phyloP scores from a whole-genome alignment of 164 flowering plant genomes.

The Stephania yunnanensis region DNA sequence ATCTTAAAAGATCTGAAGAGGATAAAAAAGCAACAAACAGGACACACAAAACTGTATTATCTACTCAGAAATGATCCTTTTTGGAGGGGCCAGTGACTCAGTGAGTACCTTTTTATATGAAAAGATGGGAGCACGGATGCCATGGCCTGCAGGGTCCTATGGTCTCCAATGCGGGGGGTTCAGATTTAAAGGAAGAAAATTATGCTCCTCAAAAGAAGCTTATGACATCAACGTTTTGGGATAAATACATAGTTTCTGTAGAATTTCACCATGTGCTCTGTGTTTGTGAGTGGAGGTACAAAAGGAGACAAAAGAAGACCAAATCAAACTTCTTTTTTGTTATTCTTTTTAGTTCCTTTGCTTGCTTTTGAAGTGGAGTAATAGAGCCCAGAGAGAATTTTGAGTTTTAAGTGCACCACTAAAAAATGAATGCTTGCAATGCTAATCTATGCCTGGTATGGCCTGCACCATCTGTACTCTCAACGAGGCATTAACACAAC shows the following conservation, averaged over 20 bases:
- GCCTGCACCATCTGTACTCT: neutral
- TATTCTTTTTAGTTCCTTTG: neutral
- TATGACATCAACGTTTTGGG: neutral
- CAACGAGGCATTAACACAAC: neutral
- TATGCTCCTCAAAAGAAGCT: neutral
- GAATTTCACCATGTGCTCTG: neutral
- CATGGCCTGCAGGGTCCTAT: neutral
- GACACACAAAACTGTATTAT: neutral
- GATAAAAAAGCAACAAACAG: constrained; percentile 1
- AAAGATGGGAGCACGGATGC: constrained; percentile 13
- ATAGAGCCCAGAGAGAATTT: constrained; percentile 1
- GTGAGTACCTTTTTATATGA: neutral
- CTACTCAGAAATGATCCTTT: neutral
- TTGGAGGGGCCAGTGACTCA: neutral
- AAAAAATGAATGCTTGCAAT: neutral
- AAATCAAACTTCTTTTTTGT: constrained; percentile 1
- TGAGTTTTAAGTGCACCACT: neutral
- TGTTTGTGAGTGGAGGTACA: constrained; percentile 7
- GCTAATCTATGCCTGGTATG: neutral
- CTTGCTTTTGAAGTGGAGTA: neutral
- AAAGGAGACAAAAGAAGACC: constrained; percentile 8
- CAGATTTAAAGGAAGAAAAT: constrained; percentile 5
- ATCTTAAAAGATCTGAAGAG: constrained; percentile 15
- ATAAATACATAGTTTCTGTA: neutral
- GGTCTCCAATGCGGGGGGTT: constrained; percentile 15